phyloP scores from a whole-genome alignment of 1,284 basidiomycete species.

The Sutorius eximius region DNA sequence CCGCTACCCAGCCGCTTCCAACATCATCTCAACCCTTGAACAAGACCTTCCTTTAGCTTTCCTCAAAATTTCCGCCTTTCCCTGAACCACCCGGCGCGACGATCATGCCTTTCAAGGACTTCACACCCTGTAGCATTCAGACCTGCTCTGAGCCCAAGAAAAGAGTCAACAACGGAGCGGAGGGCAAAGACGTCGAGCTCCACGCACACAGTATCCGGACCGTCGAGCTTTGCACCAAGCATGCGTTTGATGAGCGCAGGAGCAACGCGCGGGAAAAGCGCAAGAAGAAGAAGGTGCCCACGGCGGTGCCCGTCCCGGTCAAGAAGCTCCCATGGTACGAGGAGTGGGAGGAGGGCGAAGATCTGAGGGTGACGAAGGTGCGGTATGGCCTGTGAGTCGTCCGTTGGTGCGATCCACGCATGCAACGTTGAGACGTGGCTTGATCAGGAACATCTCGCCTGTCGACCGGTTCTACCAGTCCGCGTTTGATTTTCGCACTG shows the following conservation, averaged over 20 bases:
- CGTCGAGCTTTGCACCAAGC: slow-evolving; percentile 51
- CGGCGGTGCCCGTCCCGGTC: slow-evolving; percentile 22
- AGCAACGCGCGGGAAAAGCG: slow-evolving; percentile 38
- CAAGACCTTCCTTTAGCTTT: slow-evolving; percentile 26
- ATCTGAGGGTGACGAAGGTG: slow-evolving; percentile 34
- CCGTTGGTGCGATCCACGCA: background rate
- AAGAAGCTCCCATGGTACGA: slow-evolving; percentile 57
- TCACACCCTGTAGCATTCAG: slow-evolving; percentile 60
- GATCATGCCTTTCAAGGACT: slow-evolving; percentile 59
- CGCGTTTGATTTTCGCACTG: slow-evolving; percentile 54
- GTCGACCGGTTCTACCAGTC: slow-evolving; percentile 60
- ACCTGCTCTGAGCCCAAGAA: slow-evolving; percentile 34
- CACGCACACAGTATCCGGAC: slow-evolving; percentile 70
- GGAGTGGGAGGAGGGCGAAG: slow-evolving; percentile 62
- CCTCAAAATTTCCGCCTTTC: slow-evolving; percentile 59
- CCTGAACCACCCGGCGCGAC: slow-evolving; percentile 52
- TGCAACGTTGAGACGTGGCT: background rate
- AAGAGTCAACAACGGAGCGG: slow-evolving; percentile 33
- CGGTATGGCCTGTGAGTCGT: slow-evolving; percentile 45
- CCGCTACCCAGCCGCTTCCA: slow-evolving; percentile 10
- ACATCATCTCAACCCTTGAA: slow-evolving; percentile 1
- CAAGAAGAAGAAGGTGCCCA: slow-evolving; percentile 42
- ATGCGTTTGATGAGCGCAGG: slow-evolving; percentile 51
- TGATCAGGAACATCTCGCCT: slow-evolving; percentile 39
- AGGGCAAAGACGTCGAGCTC: slow-evolving; percentile 47